Evolutionary conservation across 306 rosid species (phyloP).

Genomic region (Rosa lucieae): DNA sequence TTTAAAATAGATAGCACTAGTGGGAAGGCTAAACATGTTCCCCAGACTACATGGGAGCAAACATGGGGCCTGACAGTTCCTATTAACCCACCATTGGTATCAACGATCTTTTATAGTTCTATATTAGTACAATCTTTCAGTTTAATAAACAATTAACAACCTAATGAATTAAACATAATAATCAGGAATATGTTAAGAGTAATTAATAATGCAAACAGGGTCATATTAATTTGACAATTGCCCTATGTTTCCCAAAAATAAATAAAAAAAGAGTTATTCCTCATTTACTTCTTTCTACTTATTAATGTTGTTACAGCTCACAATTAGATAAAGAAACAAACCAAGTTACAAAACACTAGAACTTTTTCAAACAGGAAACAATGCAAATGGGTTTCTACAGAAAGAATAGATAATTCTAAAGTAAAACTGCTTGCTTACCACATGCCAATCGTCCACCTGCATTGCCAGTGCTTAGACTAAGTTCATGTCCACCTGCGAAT

Average conservation of each 20-base stretch:
- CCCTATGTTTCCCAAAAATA: not conserved
- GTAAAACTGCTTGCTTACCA: slow-evolving; percentile 51
- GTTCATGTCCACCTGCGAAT: slow-evolving; percentile 82
- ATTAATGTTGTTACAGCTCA: slow-evolving; percentile 5
- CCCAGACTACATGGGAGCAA: not conserved
- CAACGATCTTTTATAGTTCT: not conserved
- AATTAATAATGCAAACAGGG: not conserved
- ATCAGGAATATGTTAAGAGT: not conserved
- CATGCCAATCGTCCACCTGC: slow-evolving; percentile 97
- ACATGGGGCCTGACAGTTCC: not conserved
- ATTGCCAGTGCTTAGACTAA: slow-evolving; percentile 79
- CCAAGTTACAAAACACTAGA: slow-evolving; percentile 13
- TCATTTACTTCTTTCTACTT: not conserved
- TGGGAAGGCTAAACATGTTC: not conserved
- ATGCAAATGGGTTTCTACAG: slow-evolving; percentile 2
- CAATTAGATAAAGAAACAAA: slow-evolving; percentile 13
- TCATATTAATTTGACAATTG: not conserved
- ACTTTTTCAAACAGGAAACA: slow-evolving; percentile 4
- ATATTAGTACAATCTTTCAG: not conserved
- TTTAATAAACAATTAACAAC: not conserved
- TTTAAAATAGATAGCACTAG: not conserved
- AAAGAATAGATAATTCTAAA: slow-evolving; percentile 4
- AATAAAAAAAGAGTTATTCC: not conserved
- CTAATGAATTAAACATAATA: not conserved
- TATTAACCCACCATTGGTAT: not conserved